These are phyloP conservation scores for Apostasia shenzhenica DNA, from an alignment of 106 monocot genomes.

Conservation along the genomic window DNA sequence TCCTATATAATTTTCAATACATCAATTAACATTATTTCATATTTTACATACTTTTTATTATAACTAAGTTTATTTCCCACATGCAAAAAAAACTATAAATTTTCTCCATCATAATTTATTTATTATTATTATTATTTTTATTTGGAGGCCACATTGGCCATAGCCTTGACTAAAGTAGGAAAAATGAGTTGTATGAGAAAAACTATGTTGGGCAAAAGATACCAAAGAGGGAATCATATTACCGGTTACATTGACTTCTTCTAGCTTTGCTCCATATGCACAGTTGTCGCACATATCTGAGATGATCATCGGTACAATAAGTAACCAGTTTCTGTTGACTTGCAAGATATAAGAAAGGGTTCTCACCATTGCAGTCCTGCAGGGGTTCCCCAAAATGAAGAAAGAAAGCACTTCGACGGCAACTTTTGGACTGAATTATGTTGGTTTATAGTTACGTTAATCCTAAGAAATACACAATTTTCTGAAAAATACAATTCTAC, in stretches of 20 bases:
- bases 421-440: conserved; percentile 60
- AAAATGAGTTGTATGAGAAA: background rate
- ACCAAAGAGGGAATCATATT: conserved; percentile 25
- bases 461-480: background rate
- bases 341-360: background rate
- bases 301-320: conserved; percentile 2
- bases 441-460: conserved; percentile 1
- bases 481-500: background rate
- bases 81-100: too few species aligned
- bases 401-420: conserved; percentile 84
- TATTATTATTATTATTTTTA: too few species aligned
- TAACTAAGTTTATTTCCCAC: too few species aligned
- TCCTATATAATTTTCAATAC: too few species aligned
- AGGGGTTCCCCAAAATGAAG: conserved; percentile 79
- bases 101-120: too few species aligned
- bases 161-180: background rate
- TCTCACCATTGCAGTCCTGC: conserved; percentile 84
- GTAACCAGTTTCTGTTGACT: background rate
- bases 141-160: background rate
- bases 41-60: too few species aligned
- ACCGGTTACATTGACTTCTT: conserved; percentile 77
- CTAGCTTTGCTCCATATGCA: conserved; percentile 55
- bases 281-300: conserved; percentile 99
- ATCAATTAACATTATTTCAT: too few species aligned
- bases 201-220: background rate